Evolutionary conservation across 2,329 filamentous ascomycete genomes (phyloP).

Genomic region (Tothia fuscella): DNA sequence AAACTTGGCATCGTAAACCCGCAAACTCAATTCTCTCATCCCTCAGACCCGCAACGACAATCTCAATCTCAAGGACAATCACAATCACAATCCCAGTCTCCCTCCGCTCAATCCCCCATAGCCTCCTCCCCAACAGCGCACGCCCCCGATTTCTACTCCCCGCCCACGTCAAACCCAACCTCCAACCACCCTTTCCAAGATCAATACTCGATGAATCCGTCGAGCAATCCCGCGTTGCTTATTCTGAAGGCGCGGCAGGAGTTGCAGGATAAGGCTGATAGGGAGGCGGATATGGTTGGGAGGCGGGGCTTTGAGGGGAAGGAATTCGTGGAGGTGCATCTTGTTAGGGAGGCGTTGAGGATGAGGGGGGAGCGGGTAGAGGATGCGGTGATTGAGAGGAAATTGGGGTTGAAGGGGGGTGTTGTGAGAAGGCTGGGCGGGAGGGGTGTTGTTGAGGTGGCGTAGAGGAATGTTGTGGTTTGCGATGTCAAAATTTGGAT

Average conservation of each 20-base stretch:
- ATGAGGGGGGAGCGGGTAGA: slow-evolving; percentile 2
- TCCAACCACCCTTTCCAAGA: slow-evolving; percentile 15
- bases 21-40: no score
- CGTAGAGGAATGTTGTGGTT: no score
- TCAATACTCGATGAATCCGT: slow-evolving; percentile 15
- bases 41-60: slow-evolving; percentile 44
- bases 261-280: slow-evolving; percentile 40
- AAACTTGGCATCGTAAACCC: slow-evolving; percentile 45
- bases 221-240: slow-evolving; percentile 42
- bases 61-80: no score
- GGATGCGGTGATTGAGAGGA: slow-evolving; percentile 9
- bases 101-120: slow-evolving; percentile 40
- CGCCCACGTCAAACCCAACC: slow-evolving; percentile 12
- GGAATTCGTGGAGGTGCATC: slow-evolving; percentile 33
- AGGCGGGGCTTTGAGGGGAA: slow-evolving; percentile 29
- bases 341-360: slow-evolving; percentile 20
- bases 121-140: slow-evolving; percentile 18
- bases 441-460: slow-evolving; percentile 8
- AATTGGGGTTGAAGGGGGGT: slow-evolving; percentile 7
- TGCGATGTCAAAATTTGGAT: no score
- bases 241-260: slow-evolving; percentile 40
- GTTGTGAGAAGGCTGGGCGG: slow-evolving; percentile 7
- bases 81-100: no score
- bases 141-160: slow-evolving; percentile 16
- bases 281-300: slow-evolving; percentile 37